Conservation (phyloP, 768 basidiomycete genomes). For the Mycena vitilis region DNA sequence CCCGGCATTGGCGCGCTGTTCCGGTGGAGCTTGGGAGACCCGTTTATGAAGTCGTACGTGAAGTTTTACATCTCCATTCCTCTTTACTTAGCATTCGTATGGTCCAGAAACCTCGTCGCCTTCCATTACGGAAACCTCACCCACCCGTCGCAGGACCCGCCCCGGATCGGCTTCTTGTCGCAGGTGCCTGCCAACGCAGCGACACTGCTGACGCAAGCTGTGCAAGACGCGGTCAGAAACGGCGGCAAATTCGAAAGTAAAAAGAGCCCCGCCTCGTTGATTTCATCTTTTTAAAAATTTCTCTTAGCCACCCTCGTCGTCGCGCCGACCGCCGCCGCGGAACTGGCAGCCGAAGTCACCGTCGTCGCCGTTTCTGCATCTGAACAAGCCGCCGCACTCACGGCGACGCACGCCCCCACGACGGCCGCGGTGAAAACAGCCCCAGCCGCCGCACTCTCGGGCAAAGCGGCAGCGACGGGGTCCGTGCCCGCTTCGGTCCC, state of each 20-base stretch:
- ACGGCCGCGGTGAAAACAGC: background rate
- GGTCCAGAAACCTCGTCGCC: conserved; percentile 64
- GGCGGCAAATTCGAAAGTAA: conserved; percentile 54
- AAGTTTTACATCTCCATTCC: background rate
- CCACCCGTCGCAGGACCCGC: conserved; percentile 73
- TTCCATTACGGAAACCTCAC: conserved; percentile 82
- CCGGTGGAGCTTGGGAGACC: conserved; percentile 80
- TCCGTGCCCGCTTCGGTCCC: background rate
- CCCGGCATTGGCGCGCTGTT: conserved; percentile 64
- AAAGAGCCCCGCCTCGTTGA: background rate
- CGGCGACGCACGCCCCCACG: conserved; percentile 10
- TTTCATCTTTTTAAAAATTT: background rate
- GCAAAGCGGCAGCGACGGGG: background rate
- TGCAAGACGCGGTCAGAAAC: conserved; percentile 49
- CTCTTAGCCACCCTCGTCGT: conserved; percentile 44
- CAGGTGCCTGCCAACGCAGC: conserved; percentile 67
- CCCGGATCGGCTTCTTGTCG: conserved; percentile 75
- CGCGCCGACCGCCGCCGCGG: conserved; percentile 52
- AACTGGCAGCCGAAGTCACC: conserved; percentile 38
- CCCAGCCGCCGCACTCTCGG: background rate
- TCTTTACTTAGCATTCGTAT: background rate
- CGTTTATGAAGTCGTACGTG: conserved; percentile 78
- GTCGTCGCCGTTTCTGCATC: conserved; percentile 26
- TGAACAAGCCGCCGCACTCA: conserved; percentile 21
- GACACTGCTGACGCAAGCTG: conserved; percentile 49